A percentile compares a stretch with the other conserved stretches of the same genome.
Evolutionary conservation across 208 protist genomes (phyloP).

Genomic region (Leishmania major): DNA sequence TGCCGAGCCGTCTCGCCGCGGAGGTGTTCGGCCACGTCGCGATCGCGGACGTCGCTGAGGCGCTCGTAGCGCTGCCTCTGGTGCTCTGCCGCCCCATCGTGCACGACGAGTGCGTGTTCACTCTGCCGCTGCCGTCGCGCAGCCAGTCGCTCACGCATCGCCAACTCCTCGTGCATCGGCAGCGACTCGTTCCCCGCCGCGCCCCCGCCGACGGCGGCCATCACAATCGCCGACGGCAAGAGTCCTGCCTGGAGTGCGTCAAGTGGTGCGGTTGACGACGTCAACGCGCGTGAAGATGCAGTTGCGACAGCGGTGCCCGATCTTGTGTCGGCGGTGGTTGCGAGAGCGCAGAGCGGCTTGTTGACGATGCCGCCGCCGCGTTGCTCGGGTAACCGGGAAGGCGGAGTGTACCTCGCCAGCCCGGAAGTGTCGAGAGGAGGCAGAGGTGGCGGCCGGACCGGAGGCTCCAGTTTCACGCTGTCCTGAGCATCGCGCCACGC

Average conservation of each 20-base stretch:
- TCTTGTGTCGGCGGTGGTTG: neutral
- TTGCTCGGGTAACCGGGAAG: neutral
- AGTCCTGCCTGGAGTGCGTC: constrained; percentile 21
- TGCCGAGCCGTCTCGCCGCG: neutral
- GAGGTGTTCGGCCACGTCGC: constrained; percentile 3
- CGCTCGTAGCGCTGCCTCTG: neutral
- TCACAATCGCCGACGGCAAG: neutral
- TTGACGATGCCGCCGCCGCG: neutral
- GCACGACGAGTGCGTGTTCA: neutral
- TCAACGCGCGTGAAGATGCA: neutral
- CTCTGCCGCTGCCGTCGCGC: constrained; percentile 6
- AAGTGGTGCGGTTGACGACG: constrained; percentile 8
- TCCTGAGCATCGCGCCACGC: constrained; percentile 20
- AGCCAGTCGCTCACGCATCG: constrained; percentile 19
- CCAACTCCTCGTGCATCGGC: constrained; percentile 29
- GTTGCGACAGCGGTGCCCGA: neutral
- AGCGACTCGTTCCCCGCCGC: constrained; percentile 1
- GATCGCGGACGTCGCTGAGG: constrained; percentile 6
- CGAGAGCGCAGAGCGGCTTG: neutral
- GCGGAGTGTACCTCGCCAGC: neutral
- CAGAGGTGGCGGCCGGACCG: neutral
- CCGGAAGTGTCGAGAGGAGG: neutral
- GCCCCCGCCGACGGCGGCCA: neutral
- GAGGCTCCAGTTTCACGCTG: neutral
- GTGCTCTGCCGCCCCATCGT: neutral